A percentile compares a stretch with the other conserved stretches of the same genome.
These are phyloP conservation scores for Sistotremastrum suecicum DNA, from an alignment of 768 basidiomycete species.

Conservation along the genomic window DNA sequence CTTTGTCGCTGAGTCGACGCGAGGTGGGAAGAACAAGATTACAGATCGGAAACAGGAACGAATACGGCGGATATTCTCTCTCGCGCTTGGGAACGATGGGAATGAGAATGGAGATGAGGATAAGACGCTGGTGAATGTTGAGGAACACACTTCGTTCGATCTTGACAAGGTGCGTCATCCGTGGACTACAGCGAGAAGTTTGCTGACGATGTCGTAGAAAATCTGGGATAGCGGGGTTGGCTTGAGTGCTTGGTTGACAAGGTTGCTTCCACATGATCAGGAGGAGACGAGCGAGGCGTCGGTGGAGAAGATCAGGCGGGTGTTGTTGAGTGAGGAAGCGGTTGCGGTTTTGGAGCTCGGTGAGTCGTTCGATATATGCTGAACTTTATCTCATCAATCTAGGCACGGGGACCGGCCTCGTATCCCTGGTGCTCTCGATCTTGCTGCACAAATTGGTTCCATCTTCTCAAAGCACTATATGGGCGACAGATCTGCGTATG, in stretches of 20 bases:
- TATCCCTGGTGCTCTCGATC: constrained; percentile 50
- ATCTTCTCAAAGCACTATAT: constrained; percentile 21
- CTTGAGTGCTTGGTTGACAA: constrained; percentile 62
- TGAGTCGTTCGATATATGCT: not conserved
- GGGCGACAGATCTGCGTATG: constrained; percentile 65
- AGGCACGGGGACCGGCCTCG: constrained; percentile 83
- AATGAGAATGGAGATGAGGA: constrained; percentile 10
- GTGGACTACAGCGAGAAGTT: constrained; percentile 1
- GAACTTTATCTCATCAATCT: not conserved
- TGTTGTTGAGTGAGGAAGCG: no score
- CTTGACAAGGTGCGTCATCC: constrained; percentile 68
- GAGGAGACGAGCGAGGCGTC: no score
- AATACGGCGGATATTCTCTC: constrained; percentile 42
- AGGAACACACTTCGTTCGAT: constrained; percentile 81
- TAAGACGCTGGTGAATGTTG: constrained; percentile 30
- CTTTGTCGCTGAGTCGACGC: constrained; percentile 17
- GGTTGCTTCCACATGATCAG: not conserved
- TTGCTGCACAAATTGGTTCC: constrained; percentile 17
- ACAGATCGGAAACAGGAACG: constrained; percentile 45
- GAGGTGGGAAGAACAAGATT: constrained; percentile 11
- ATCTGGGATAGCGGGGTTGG: constrained; percentile 93
- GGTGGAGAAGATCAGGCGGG: no score
- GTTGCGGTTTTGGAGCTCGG: no score
- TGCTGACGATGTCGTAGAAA: constrained; percentile 45
- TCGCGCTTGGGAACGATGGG: constrained; percentile 15